A percentile compares a stretch with the other conserved stretches of the same genome.
Conservation (phyloP, 1,139 yeast species). For the Pichia sp. region DNA sequence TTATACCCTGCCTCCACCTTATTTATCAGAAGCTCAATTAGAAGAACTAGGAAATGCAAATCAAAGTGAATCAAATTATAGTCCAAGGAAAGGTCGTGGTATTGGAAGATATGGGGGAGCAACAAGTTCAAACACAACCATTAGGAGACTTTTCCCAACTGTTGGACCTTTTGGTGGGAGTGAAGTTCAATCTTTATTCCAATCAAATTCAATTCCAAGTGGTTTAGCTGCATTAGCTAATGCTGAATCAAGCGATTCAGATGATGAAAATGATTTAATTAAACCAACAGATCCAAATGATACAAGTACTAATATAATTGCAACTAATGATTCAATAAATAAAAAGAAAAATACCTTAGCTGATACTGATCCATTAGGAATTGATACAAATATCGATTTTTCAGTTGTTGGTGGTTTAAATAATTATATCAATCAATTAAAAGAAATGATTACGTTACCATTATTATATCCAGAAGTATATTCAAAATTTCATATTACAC, state of each 20-base stretch:
- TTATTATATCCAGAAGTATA: constrained; percentile 89
- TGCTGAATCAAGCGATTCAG: constrained; percentile 30
- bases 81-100: constrained; percentile 26
- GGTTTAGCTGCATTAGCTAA: constrained; percentile 37
- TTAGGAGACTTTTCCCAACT: constrained; percentile 77
- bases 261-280: constrained; percentile 36
- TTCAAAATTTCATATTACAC: constrained; percentile 83
- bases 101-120: constrained; percentile 25
- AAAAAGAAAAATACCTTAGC: constrained; percentile 68
- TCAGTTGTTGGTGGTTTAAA: constrained; percentile 90
- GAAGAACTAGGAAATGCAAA: constrained; percentile 18
- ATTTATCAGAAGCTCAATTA: constrained; percentile 42
- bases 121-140: constrained; percentile 11
- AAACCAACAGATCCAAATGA: constrained; percentile 29
- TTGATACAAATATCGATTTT: constrained; percentile 89
- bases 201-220: constrained; percentile 44
- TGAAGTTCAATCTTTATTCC: constrained; percentile 69
- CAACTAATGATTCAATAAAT: constrained; percentile 14
- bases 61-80: constrained; percentile 24
- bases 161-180: constrained; percentile 98
- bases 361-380: constrained; percentile 92
- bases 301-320: constrained; percentile 21
- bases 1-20: constrained; percentile 84
- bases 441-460: constrained; percentile 96
- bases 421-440: constrained; percentile 75